These are phyloP conservation scores for Trametes polyzona DNA, from an alignment of 1,284 basidiomycete genomes.

Conservation along the genomic window DNA sequence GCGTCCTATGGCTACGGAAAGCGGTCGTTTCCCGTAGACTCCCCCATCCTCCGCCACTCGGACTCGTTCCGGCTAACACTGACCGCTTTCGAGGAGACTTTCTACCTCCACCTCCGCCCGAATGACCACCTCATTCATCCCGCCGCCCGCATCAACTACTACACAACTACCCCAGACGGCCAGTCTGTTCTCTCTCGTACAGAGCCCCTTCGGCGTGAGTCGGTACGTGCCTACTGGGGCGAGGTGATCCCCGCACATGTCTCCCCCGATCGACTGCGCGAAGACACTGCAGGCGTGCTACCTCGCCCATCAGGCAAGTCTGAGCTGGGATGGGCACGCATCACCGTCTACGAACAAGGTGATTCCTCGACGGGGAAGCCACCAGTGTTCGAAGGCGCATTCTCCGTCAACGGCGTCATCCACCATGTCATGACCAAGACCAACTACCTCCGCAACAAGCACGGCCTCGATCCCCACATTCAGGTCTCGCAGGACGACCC, in stretches of 20 bases:
- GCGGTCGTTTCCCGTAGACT: slow-evolving; percentile 37
- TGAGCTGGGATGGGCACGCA: slow-evolving; percentile 71
- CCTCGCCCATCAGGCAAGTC: slow-evolving; percentile 45
- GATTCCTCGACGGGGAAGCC: slow-evolving; percentile 48
- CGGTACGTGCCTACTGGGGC: slow-evolving; percentile 68
- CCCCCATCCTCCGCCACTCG: slow-evolving; percentile 54
- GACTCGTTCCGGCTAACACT: slow-evolving; percentile 70
- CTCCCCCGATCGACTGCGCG: slow-evolving; percentile 57
- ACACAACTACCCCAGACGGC: slow-evolving; percentile 51
- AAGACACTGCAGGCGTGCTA: slow-evolving; percentile 58
- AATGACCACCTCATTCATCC: slow-evolving; percentile 81
- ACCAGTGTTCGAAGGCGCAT: slow-evolving; percentile 78
- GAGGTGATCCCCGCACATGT: slow-evolving; percentile 62
- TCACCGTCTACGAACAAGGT: slow-evolving; percentile 72
- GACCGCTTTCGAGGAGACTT: slow-evolving; percentile 64
- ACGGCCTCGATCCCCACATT: slow-evolving; percentile 60
- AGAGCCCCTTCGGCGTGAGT: slow-evolving; percentile 56
- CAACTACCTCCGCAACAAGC: slow-evolving; percentile 68
- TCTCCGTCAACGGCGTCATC: slow-evolving; percentile 67
- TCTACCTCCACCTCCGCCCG: slow-evolving; percentile 71
- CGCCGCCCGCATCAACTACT: slow-evolving; percentile 70
- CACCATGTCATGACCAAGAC: slow-evolving; percentile 78
- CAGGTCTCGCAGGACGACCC: slow-evolving; percentile 41
- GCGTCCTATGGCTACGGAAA: slow-evolving; percentile 41
- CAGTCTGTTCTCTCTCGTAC: slow-evolving; percentile 48